Base-by-base conservation (phyloP, 2,329 filamentous ascomycete species). In the Aspergillus tubingensis region DNA sequence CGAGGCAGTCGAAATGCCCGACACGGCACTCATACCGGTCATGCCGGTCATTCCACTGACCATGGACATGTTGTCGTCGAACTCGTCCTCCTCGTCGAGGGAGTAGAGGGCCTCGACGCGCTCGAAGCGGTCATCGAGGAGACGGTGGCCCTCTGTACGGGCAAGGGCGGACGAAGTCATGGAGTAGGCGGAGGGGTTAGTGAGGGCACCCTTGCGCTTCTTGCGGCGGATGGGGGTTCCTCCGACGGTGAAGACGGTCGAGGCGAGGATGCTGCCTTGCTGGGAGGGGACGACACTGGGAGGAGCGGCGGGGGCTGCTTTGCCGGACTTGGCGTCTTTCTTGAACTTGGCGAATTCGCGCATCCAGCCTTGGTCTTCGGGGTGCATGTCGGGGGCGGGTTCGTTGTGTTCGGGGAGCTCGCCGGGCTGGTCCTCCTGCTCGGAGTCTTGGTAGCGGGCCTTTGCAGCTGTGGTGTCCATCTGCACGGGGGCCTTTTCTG, bases 301-400 rank as follows among this genome's bases (percentile, higher is more conserved):
- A 15, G 75, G 70, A 10, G 76, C 73, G 5, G 72, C 70, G 7
- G 62, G 60, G 7, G 76, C 80, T n/a, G 76, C 75, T 17, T 44
- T 44, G 25, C 23, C 68, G 10, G 11, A 13, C 70, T 85, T 86
- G 60, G 77, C 77, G 61, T 93, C 91, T 71, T 90, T 91, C 77
- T 98, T 97, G 83, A 96, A 98, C 73, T 95, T 91, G 69, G 91
- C 91, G 79, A 96, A 98, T 70, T 97, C 91, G 58, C 89, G 87
- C 77, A 98, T 84, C 92, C 95, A 99, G 67, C 91, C 89, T 62
- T 91, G 89, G 58, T 91, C 88, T 15, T 89, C 86, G 27, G 88
- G 85, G 4, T 85, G 79, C 54, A 74, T 67, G 61, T 79, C 77
- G 5, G 77, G 77, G 32, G 75, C 76, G 1, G 76, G 73, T 17